Percentiles rank a stretch among this genome's conserved stretches.
These are phyloP conservation scores for Volutella citrinella DNA, from an alignment of 2,329 filamentous ascomycete genomes.

Conservation along the genomic window DNA sequence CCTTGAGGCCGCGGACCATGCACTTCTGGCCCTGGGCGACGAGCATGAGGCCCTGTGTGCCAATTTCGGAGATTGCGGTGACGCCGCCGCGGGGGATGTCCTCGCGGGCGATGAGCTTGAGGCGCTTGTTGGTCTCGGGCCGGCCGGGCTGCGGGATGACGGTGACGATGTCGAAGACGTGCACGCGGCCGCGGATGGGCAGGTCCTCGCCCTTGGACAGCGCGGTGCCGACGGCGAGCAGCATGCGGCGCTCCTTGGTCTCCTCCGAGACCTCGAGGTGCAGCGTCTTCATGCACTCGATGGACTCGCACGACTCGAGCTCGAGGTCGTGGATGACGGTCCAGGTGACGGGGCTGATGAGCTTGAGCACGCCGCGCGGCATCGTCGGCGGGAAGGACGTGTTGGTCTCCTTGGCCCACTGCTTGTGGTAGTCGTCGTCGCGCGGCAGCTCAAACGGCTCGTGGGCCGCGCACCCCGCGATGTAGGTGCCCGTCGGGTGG, in stretches of 20 bases:
- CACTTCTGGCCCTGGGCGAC: slow-evolving; percentile 95
- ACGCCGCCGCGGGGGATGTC: slow-evolving; percentile 90
- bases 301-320: slow-evolving; percentile 70
- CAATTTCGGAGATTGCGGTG: slow-evolving; percentile 80
- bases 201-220: slow-evolving; percentile 88
- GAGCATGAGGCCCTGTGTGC: slow-evolving; percentile 82
- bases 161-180: slow-evolving; percentile 86
- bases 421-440: slow-evolving; percentile 78
- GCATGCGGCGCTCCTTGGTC: slow-evolving; percentile 78
- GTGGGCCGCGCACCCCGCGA: slow-evolving; percentile 65
- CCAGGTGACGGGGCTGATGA: slow-evolving; percentile 77
- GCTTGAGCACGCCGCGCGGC: slow-evolving; percentile 70
- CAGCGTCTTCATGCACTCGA: slow-evolving; percentile 79
- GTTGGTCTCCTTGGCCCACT: slow-evolving; percentile 73
- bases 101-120: slow-evolving; percentile 85
- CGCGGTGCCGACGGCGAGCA: slow-evolving; percentile 83
- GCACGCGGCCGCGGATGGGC: slow-evolving; percentile 77
- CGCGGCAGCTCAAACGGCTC: slow-evolving; percentile 80
- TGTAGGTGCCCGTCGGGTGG: slow-evolving; percentile 69
- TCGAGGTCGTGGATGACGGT: slow-evolving; percentile 72
- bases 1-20: slow-evolving; percentile 93
- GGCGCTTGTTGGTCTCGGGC: slow-evolving; percentile 79
- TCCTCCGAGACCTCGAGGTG: slow-evolving; percentile 88
- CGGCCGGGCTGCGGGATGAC: slow-evolving; percentile 86
- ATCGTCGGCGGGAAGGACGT: slow-evolving; percentile 59